Evolutionary conservation across 306 rosid species (phyloP).

Genomic region (Cicer bijugum): DNA sequence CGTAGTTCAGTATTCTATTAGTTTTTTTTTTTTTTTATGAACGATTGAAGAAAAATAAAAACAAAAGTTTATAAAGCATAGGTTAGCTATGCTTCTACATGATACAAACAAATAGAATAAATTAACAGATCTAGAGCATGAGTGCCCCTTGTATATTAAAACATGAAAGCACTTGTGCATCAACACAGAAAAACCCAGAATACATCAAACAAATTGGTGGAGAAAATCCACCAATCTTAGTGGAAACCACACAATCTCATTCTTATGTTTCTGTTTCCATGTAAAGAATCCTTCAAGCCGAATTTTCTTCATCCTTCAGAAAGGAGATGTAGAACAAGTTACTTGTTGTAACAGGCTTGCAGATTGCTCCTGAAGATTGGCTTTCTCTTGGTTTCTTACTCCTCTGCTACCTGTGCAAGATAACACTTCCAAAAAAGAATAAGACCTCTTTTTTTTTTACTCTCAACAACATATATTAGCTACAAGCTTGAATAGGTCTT

Average conservation of each 20-base stretch:
- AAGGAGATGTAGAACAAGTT: conserved; percentile 16
- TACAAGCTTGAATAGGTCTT: conserved; percentile 75
- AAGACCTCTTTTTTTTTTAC: not conserved
- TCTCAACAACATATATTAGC: conserved; percentile 48
- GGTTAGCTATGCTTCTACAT: conserved; percentile 20
- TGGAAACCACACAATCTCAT: conserved; percentile 18
- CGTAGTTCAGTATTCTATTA: not conserved
- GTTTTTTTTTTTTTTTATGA: conserved; percentile 14
- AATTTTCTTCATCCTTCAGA: conserved; percentile 30
- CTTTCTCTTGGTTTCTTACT: conserved; percentile 12
- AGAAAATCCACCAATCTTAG: conserved; percentile 25
- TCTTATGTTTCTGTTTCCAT: conserved; percentile 32
- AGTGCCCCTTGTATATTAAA: conserved; percentile 42
- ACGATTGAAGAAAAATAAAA: not conserved
- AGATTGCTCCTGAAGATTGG: conserved; percentile 29
- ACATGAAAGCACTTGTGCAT: conserved; percentile 23
- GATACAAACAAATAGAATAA: conserved; percentile 26
- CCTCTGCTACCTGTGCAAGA: conserved; percentile 26
- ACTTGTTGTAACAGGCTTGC: conserved; percentile 35
- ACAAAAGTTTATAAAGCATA: conserved; percentile 9
- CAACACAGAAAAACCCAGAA: conserved; percentile 36
- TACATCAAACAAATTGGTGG: conserved; percentile 17
- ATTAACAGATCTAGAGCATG: conserved; percentile 33
- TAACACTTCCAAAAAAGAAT: not conserved
- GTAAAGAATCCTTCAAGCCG: conserved; percentile 19